These are phyloP conservation scores for Solanum etuberosum DNA, from an alignment of 257 asterid species.

Conservation along the genomic window DNA sequence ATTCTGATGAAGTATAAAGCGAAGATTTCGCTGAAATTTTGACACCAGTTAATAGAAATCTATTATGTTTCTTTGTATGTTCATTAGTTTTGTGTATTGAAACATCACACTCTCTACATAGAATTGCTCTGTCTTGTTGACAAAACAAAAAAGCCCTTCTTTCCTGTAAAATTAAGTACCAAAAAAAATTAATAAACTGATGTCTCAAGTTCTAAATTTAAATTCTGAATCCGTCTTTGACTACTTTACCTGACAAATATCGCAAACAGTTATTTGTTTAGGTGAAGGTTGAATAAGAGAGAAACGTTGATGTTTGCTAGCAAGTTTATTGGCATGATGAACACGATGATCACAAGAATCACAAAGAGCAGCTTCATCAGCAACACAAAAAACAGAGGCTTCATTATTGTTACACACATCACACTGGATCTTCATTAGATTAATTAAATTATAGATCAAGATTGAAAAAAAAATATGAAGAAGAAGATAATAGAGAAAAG, in stretches of 20 bases:
- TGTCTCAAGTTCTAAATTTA: not conserved
- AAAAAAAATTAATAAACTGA: not conserved
- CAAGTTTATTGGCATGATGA: slow-evolving; percentile 95
- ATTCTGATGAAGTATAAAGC: slow-evolving; percentile 22
- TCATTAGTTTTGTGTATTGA: slow-evolving; percentile 68
- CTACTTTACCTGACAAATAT: slow-evolving; percentile 64
- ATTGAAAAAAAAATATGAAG: not conserved
- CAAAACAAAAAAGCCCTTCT: slow-evolving; percentile 82
- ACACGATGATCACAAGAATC: slow-evolving; percentile 84
- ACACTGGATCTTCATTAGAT: slow-evolving; percentile 79
- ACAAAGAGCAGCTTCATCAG: slow-evolving; percentile 93
- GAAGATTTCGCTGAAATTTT: slow-evolving; percentile 44
- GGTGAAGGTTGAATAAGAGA: slow-evolving; percentile 55
- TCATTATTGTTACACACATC: slow-evolving; percentile 70
- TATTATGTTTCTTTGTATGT: slow-evolving; percentile 60
- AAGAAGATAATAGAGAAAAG: not conserved
- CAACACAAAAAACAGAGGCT: slow-evolving; percentile 56
- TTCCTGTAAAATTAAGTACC: slow-evolving; percentile 29
- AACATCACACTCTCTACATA: slow-evolving; percentile 72
- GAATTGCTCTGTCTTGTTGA: slow-evolving; percentile 82
- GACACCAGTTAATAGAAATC: slow-evolving; percentile 74
- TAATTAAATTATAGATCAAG: not conserved
- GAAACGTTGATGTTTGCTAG: slow-evolving; percentile 78
- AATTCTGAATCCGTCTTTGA: not conserved
- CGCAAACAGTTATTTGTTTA: slow-evolving; percentile 59